phyloP scores from a whole-genome alignment of 257 asterid genomes.

The Echites panduratus region DNA sequence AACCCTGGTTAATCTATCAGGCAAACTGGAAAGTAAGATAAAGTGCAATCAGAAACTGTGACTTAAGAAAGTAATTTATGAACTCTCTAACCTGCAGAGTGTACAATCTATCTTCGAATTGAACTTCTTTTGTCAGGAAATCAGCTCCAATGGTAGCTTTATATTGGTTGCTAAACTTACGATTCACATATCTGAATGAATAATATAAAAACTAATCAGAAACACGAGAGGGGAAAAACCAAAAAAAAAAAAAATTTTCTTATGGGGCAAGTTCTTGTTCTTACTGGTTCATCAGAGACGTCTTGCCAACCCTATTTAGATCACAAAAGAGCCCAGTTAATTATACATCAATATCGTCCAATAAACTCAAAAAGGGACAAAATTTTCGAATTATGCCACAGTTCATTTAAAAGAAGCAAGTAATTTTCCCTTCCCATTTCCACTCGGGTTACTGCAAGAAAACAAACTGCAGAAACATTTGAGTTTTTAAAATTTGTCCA shows the following conservation, averaged over 20 bases:
- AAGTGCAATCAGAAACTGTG: background rate
- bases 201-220: background rate
- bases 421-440: background rate
- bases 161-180: constrained; percentile 43
- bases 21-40: background rate
- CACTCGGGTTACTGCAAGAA: background rate
- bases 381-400: background rate
- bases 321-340: constrained; percentile 6
- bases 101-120: constrained; percentile 37
- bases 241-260: constrained; percentile 2
- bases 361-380: background rate
- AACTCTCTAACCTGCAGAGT: constrained; percentile 32
- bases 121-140: constrained; percentile 45
- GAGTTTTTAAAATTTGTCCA: background rate
- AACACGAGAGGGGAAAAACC: constrained; percentile 1
- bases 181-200: constrained; percentile 33
- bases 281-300: constrained; percentile 52
- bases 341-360: background rate
- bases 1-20: background rate
- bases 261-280: background rate
- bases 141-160: constrained; percentile 53
- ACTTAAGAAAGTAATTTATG: background rate
- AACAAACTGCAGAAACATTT: background rate
- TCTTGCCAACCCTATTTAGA: constrained; percentile 44
- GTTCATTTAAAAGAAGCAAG: background rate